Base-by-base conservation (phyloP, 805 yeast species). In the Candida insectalens region DNA sequence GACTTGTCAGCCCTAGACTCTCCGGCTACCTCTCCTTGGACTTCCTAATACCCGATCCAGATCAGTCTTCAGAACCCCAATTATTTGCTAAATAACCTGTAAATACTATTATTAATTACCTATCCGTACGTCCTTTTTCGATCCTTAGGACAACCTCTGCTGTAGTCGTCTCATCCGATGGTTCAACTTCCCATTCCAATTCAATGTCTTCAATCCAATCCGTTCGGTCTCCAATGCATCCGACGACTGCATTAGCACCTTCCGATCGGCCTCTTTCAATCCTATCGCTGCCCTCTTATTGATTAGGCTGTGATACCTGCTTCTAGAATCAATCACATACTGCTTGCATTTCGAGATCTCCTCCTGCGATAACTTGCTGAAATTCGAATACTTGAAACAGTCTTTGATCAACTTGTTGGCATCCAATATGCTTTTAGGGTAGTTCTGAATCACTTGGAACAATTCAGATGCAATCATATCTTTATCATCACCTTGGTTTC, bases 401-500 rank as follows among this genome's bases (percentile, higher is more conserved):
- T 77, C 65, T 39, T 79, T 87, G 47, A 87, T 67, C 30, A 87
- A 60, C 5, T 59, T 55, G 42, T 77, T 75, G 3, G 92, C 87
- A 53, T 87, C 81, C 3, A 83, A 46, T 13, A 83, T 46, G 18
- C 64, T 58, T 44, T 78, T 80, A 3, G 98, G 98, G 21, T 69
- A 73, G 40, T 81, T 78, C 55, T 89, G 98, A 43, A 89, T 71
- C 23, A 77, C 66, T 58, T 88, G 96, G 50, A 89, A 92, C 14
- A 85, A 31, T 35, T 59, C 63, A 12, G 59, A 54, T 8, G 51
- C 44, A 30, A 55, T 30, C 5, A 51, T 33, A 5, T 50, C 57
- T 20, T 44, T 48, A 25, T 46, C 53, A 16, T 45, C 53, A 13
- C 27, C 30, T 47, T 40, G 26, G n/a, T 29, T 29, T 16, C 22